A percentile compares a stretch with the other conserved stretches of the same genome.
Evolutionary conservation across 495 filamentous ascomycete species (phyloP).

Genomic region (Chaetomidium leptoderma): DNA sequence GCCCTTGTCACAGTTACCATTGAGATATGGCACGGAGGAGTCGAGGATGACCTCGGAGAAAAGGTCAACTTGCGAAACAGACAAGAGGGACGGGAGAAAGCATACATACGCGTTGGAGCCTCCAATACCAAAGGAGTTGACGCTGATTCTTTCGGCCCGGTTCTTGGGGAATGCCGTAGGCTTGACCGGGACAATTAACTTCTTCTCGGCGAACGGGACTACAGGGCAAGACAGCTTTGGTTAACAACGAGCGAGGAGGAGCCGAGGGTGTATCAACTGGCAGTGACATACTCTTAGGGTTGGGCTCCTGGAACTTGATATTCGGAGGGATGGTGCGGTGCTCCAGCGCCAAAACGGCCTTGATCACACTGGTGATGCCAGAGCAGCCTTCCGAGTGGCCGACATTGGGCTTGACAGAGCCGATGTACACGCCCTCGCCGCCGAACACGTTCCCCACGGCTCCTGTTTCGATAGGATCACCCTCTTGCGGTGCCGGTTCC

Average conservation of each 20-base stretch:
- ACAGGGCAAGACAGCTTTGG: no score
- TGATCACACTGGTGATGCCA: neutral
- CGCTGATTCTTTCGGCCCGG: conserved; percentile 28
- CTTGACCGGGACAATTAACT: conserved; percentile 24
- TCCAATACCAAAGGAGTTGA: conserved; percentile 53
- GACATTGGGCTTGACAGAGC: conserved; percentile 2
- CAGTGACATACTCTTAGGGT: neutral
- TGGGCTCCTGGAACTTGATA: neutral
- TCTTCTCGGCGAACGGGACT: conserved; percentile 16
- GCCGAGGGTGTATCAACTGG: no score
- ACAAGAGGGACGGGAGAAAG: neutral
- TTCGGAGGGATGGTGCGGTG: neutral
- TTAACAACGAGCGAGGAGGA: no score
- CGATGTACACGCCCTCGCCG: neutral
- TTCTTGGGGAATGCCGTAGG: conserved; percentile 24
- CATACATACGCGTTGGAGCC: conserved; percentile 31
- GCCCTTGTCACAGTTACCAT: no score
- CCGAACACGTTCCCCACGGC: conserved; percentile 26
- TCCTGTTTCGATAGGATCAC: conserved; percentile 40
- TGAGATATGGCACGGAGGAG: neutral
- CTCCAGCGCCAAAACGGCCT: neutral
- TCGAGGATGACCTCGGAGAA: neutral
- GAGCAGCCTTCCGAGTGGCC: conserved; percentile 2
- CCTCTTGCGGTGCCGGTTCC: conserved; percentile 27
- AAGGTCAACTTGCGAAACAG: neutral